Percentiles rank a stretch among this genome's conserved stretches.
Evolutionary conservation across 1,139 yeast species (phyloP).

Genomic region (Wickerhamomyces sp.): DNA sequence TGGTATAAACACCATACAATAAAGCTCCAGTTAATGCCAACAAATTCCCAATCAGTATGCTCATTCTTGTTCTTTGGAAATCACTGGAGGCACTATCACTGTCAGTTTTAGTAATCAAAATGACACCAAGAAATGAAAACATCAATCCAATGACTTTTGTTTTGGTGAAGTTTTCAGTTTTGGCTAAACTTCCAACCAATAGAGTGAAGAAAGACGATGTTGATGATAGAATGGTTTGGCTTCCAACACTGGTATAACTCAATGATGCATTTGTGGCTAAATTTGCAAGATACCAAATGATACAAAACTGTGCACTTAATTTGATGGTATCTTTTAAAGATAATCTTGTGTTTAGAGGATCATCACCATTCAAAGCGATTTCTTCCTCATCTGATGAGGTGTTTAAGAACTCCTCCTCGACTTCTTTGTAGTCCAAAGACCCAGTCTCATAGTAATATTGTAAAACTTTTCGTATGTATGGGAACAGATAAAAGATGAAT

Average conservation of each 20-base stretch:
- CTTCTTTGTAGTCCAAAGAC: constrained; percentile 21
- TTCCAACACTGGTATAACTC: constrained; percentile 84
- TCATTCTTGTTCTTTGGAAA: constrained; percentile 28
- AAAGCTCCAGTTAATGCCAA: constrained; percentile 81
- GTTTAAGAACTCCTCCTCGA: constrained; percentile 25
- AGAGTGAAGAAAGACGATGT: constrained; percentile 92
- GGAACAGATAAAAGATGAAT: constrained; percentile 71
- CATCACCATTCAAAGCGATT: constrained; percentile 21
- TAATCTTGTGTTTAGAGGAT: constrained; percentile 31
- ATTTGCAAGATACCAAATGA: constrained; percentile 88
- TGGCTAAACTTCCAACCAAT: constrained; percentile 67
- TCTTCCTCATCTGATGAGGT: constrained; percentile 21
- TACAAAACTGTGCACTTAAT: constrained; percentile 74
- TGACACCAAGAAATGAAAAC: constrained; percentile 73
- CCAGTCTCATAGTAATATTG: constrained; percentile 26
- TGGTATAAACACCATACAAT: constrained; percentile 88
- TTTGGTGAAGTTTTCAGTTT: constrained; percentile 63
- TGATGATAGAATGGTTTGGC: constrained; percentile 87
- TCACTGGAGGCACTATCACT: constrained; percentile 27
- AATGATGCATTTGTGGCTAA: constrained; percentile 83
- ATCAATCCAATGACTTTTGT: constrained; percentile 65
- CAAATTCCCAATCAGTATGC: constrained; percentile 65
- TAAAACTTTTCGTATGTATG: constrained; percentile 40
- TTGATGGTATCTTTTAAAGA: constrained; percentile 44
- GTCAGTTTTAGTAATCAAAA: constrained; percentile 67